Base-by-base conservation (phyloP, 495 filamentous ascomycete species). In the Trichoderma parareesei region DNA sequence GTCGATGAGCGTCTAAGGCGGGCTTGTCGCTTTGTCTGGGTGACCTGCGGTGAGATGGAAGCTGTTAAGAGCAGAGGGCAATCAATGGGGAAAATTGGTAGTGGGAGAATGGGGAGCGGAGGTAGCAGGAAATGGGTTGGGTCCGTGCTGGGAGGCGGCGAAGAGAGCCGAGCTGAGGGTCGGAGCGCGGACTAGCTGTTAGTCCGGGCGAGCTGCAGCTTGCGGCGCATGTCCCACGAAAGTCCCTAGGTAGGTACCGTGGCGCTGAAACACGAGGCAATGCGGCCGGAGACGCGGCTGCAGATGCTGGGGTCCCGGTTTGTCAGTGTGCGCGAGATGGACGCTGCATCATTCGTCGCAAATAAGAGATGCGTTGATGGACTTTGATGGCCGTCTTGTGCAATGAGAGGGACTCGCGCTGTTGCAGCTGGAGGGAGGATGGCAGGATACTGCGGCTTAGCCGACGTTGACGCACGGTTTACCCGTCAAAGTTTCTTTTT, bases 11-110 rank as follows among this genome's bases (percentile, higher is more conserved):
- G 9, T 57, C 53, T 37, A 37, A 27, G 53, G 27, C 20, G 53
- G 53, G 37, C 27, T 27, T 27, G 27, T 27, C 27, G 27, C 27
- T 27, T 14, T 57, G 53, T 57, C 53, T 38, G 35, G 53, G 53
- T 57, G 53, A 35, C 53, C 27, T 35, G 53, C 53, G 53, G 38
- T 62, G 38, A 43, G 61, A 63, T 63, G 35, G 40, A 46, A 37
- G 43, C 41, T 63, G 61, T 63, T 63, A 63, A 48, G 61, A 41
- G 33, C 33, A 63, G 7, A 44, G 40, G 40, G n/a, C 40, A 44
- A 46, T 48, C 61, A 63, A 44, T 6, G 41, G 61, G 27, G 18
- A 63, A 48, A 63, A 63, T 63, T 63, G 61, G 61, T 63, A 63
- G 61, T 63, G 61, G 18, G 18, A 57, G 53, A 57, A 57, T 57